Evolutionary conservation across 2,329 filamentous ascomycete genomes (phyloP).

Genomic region (Pestalotiopsis sp.): DNA sequence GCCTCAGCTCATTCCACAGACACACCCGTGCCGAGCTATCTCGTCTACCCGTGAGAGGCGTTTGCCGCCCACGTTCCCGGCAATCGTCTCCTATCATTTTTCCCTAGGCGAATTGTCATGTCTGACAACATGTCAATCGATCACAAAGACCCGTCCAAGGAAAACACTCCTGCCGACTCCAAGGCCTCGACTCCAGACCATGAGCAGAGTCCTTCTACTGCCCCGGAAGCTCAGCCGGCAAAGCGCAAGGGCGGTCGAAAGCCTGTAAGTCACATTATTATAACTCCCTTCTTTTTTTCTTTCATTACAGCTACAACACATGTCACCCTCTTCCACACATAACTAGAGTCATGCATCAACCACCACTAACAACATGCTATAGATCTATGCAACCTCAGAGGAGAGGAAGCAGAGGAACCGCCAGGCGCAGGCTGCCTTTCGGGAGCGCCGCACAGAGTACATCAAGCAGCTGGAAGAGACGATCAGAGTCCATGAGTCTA

Average conservation of each 20-base stretch:
- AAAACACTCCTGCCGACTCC: constrained; percentile 66
- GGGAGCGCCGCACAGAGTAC: constrained; percentile 95
- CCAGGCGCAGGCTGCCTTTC: constrained; percentile 95
- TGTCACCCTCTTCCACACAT: neutral
- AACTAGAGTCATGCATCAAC: neutral
- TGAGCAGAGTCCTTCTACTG: constrained; percentile 45
- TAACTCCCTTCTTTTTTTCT: neutral
- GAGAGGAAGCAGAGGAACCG: constrained; percentile 97
- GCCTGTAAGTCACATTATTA: constrained; percentile 65
- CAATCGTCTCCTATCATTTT: constrained; percentile 34
- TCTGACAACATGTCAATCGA: constrained; percentile 71
- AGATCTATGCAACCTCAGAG: constrained; percentile 99
- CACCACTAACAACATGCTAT: constrained; percentile 11
- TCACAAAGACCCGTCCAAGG: constrained; percentile 58
- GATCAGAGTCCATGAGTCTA: constrained; percentile 96
- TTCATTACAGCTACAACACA: neutral
- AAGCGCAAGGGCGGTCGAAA: constrained; percentile 98
- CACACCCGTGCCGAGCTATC: constrained; percentile 10
- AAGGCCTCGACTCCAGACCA: constrained; percentile 62
- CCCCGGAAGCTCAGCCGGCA: constrained; percentile 65
- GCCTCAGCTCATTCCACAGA: constrained; percentile 12
- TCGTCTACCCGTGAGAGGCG: constrained; percentile 33
- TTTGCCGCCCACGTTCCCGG: constrained; percentile 42
- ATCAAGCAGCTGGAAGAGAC: constrained; percentile 99
- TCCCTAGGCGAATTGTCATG: constrained; percentile 49